Base-by-base conservation (phyloP, 345 rosid species). In the Acer yangbiense region DNA sequence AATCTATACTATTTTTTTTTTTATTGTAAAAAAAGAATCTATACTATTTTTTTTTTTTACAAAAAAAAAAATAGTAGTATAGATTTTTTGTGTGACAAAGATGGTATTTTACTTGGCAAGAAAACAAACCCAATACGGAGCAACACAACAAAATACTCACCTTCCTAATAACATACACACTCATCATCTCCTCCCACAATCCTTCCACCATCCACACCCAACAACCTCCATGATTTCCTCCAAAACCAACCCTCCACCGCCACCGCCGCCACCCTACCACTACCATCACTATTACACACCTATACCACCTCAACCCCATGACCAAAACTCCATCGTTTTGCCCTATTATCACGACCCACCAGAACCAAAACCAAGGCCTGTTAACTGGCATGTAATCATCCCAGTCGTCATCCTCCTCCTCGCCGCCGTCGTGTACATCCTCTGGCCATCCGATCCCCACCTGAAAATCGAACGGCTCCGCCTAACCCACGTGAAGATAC, bases 401-500 rank as follows among this genome's bases (percentile, higher is more conserved):
- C 20, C 83, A 17, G 14, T 82, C 27, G 32, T 83, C 35, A 44
- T 89, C 32, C 23, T 93, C 70, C 60, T 87, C 71, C 65, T 89
- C 7, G 73, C 86, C 11, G 44, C 88, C 11, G 64, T 82, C 69
- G 60, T 82, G 65, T 92, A 83, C 86, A 50, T 83, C 6, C 73
- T 88, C 76, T 93, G 97, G 96, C 97, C 99, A 54, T 90, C 98
- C 17, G 89, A 88, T 54, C 99, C 99, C 18, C 78, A 70, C 11
- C 44, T 92, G 61, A 83, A 88, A 79, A 84, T 95, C 74, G 88
- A 50, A 66, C 85, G 88, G 76, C 74, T 95, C 54, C 89, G 54
- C 6, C 78, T 92, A 9, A 79, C 86, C 78, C 89, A 82, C 68
- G 74, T 93, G 75, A 87, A 74, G 6, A 55, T 95, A 18, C 93